phyloP scores from a whole-genome alignment of 1,284 basidiomycete genomes.

The Microbotryum violaceum region DNA sequence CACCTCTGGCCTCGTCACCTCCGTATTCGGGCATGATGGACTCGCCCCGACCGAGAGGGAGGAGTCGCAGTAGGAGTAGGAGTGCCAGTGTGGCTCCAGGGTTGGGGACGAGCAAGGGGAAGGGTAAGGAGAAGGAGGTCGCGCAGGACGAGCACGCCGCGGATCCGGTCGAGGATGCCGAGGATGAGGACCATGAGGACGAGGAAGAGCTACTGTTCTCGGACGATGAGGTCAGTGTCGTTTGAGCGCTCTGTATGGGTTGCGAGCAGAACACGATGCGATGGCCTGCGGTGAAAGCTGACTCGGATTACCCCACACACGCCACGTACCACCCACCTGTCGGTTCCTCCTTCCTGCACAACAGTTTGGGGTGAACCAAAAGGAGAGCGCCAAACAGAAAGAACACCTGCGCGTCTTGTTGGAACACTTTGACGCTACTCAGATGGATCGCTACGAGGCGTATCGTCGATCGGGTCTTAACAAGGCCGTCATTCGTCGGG shows the following conservation, averaged over 20 bases:
- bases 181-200: constrained; percentile 39
- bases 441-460: constrained; percentile 81
- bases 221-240: constrained; percentile 35
- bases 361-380: constrained; percentile 23
- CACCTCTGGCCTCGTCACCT: constrained; percentile 5
- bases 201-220: constrained; percentile 39
- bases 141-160: constrained; percentile 35
- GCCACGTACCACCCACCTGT: too few relatives aligned
- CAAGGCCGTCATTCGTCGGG: constrained; percentile 72
- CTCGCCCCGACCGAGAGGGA: background rate
- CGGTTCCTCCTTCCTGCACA: background rate
- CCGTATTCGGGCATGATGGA: background rate
- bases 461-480: constrained; percentile 74
- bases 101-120: constrained; percentile 34
- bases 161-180: constrained; percentile 34
- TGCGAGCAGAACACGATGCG: background rate
- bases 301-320: background rate
- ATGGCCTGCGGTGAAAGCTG: background rate
- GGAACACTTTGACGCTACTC: constrained; percentile 72
- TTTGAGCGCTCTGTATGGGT: too few relatives aligned
- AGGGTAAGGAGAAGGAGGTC: constrained; percentile 33
- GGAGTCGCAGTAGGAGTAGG: constrained; percentile 8
- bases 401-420: constrained; percentile 57
- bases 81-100: constrained; percentile 11
- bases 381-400: constrained; percentile 19